phyloP scores from a whole-genome alignment of 805 yeast species.

The Yamadazyma kitorensis region DNA sequence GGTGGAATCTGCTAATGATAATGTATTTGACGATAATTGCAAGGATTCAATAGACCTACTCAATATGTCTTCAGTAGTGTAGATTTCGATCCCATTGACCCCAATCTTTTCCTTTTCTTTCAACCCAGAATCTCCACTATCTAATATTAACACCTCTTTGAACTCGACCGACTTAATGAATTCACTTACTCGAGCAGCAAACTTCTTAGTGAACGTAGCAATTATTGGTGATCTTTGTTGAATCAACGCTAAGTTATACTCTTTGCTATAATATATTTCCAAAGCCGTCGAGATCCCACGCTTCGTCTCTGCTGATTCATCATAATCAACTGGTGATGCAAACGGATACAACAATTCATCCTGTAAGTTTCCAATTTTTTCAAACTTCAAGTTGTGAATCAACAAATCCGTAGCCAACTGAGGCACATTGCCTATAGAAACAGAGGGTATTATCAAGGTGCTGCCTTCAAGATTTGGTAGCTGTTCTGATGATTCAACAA shows the following conservation, averaged over 20 bases:
- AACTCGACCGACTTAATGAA: constrained; percentile 44
- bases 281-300: constrained; percentile 54
- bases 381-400: constrained; percentile 56
- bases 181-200: constrained; percentile 50
- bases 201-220: constrained; percentile 54
- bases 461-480: constrained; percentile 20
- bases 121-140: constrained; percentile 70
- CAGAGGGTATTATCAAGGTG: constrained; percentile 68
- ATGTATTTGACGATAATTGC: constrained; percentile 16
- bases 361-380: constrained; percentile 55
- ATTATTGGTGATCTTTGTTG: constrained; percentile 85
- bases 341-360: constrained; percentile 72
- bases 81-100: constrained; percentile 23
- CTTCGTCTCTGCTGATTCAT: constrained; percentile 12
- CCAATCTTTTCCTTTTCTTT: constrained; percentile 19
- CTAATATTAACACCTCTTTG: constrained; percentile 51
- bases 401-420: constrained; percentile 77
- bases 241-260: constrained; percentile 49
- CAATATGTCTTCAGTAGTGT: constrained; percentile 29
- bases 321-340: constrained; percentile 69
- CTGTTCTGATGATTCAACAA: too few relatives aligned
- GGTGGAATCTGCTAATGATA: constrained; percentile 2
- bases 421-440: constrained; percentile 87
- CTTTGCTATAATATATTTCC: constrained; percentile 56
- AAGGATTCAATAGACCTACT: constrained; percentile 28